Percentiles rank a stretch among this genome's conserved stretches.
Evolutionary conservation across 2,329 filamentous ascomycete genomes (phyloP).

Genomic region (Parafenestella ontariensis): DNA sequence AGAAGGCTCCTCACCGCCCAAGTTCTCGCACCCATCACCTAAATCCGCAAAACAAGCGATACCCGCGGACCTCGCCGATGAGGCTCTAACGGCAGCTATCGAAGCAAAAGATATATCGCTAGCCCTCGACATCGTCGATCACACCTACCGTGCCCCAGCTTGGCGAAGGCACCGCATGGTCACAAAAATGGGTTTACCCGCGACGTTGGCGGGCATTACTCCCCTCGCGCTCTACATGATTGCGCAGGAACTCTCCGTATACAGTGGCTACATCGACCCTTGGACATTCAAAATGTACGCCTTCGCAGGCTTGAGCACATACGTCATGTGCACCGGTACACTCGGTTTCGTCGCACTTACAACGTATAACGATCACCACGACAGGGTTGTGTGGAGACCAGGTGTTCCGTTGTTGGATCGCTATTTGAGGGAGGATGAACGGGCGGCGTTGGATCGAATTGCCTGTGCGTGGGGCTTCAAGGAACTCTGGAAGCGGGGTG

Average conservation of each 20-base stretch:
- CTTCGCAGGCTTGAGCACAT: slow-evolving; percentile 82
- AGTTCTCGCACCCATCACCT: slow-evolving; percentile 63
- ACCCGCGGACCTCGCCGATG: slow-evolving; percentile 71
- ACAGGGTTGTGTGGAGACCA: slow-evolving; percentile 85
- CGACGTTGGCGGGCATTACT: slow-evolving; percentile 61
- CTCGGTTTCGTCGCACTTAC: slow-evolving; percentile 84
- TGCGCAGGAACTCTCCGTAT: slow-evolving; percentile 69
- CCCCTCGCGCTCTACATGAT: slow-evolving; percentile 74
- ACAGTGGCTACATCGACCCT: slow-evolving; percentile 80
- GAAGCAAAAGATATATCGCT: slow-evolving; percentile 77
- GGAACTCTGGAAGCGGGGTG: slow-evolving; percentile 78
- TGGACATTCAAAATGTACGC: slow-evolving; percentile 76
- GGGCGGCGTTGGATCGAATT: slow-evolving; percentile 83
- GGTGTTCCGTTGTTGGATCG: slow-evolving; percentile 81
- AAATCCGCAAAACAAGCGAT: slow-evolving; percentile 75
- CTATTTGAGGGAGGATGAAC: slow-evolving; percentile 89
- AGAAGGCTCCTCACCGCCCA: slow-evolving; percentile 60
- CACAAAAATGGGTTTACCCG: slow-evolving; percentile 67
- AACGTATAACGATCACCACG: slow-evolving; percentile 94
- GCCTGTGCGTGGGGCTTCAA: slow-evolving; percentile 92
- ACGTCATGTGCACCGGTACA: slow-evolving; percentile 79
- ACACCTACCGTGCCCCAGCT: slow-evolving; percentile 70
- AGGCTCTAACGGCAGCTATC: slow-evolving; percentile 81
- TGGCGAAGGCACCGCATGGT: slow-evolving; percentile 73
- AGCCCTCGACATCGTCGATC: slow-evolving; percentile 77